Evolutionary conservation across 495 filamentous ascomycete species (phyloP).

Genomic region (Neurospora sp.): DNA sequence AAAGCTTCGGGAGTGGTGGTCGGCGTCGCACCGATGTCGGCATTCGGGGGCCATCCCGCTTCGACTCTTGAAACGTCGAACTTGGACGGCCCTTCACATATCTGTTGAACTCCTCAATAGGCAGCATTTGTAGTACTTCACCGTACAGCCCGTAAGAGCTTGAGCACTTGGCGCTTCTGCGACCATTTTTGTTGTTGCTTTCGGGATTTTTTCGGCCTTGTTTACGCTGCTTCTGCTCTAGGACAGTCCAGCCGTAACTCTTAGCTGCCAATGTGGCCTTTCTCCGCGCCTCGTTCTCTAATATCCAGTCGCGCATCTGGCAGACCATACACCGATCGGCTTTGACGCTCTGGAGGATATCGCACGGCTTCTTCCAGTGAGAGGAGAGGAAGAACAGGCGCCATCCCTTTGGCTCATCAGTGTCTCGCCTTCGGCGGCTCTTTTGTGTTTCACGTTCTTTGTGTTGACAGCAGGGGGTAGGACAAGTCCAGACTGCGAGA

Average conservation of each 20-base stretch:
- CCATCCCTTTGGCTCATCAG: not conserved
- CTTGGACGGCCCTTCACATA: not conserved
- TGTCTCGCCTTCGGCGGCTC: not conserved
- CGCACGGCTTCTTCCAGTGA: not conserved
- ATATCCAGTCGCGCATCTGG: not conserved
- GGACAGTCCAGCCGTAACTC: not conserved
- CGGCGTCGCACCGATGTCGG: not conserved
- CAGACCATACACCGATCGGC: not conserved
- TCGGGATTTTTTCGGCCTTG: not conserved
- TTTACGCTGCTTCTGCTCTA: not conserved
- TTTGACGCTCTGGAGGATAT: not conserved
- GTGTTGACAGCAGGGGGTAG: not conserved
- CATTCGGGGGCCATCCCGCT: not conserved
- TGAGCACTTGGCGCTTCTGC: not conserved
- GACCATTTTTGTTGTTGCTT: not conserved
- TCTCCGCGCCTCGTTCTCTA: not conserved
- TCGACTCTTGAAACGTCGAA: not conserved
- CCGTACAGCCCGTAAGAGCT: not conserved
- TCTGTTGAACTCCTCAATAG: not conserved
- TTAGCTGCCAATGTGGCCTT: not conserved
- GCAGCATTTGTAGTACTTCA: not conserved
- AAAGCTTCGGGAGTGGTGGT: not conserved
- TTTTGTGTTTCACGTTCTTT: not conserved
- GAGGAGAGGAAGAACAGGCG: not conserved
- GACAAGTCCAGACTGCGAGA: not conserved